A percentile compares a stretch with the other conserved stretches of the same genome.
Conservation (phyloP, 192 early-diverging fungal species). For the Coemansia sp. region DNA sequence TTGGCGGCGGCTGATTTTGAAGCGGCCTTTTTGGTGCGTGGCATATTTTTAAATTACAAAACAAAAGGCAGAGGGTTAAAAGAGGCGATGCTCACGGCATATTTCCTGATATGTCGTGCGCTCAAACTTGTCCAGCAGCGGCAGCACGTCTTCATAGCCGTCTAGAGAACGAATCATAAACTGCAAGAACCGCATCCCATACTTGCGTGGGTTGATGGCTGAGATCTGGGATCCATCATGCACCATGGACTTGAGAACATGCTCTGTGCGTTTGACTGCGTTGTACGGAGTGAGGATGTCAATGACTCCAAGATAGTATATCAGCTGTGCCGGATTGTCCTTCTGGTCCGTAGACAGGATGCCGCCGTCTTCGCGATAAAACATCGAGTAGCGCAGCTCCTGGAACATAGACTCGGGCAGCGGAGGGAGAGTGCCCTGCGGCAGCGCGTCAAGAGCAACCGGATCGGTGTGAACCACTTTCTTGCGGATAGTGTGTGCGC, state of each 20-base stretch:
- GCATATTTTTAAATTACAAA: conserved; percentile 3
- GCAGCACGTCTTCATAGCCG: conserved; percentile 55
- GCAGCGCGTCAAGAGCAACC: conserved; percentile 46
- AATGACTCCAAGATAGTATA: conserved; percentile 97
- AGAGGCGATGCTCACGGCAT: conserved; percentile 43
- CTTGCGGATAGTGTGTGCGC: conserved; percentile 54
- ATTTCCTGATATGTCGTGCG: conserved; percentile 47
- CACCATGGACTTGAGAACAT: conserved; percentile 80
- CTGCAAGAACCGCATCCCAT: conserved; percentile 84
- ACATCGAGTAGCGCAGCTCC: conserved; percentile 68
- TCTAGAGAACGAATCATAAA: conserved; percentile 79
- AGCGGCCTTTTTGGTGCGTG: background rate
- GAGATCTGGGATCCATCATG: conserved; percentile 78
- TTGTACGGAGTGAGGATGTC: conserved; percentile 97
- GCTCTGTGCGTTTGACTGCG: conserved; percentile 82
- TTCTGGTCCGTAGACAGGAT: conserved; percentile 71
- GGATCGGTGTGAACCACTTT: conserved; percentile 53
- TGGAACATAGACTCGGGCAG: conserved; percentile 55
- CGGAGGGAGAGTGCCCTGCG: conserved; percentile 35
- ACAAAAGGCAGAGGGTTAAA: conserved; percentile 10
- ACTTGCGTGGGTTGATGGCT: conserved; percentile 79
- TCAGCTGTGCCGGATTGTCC: conserved; percentile 64
- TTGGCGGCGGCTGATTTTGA: background rate
- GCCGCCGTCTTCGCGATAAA: conserved; percentile 91
- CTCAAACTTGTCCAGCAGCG: conserved; percentile 48